Base-by-base conservation (phyloP, 2,329 filamentous ascomycete species). In the Xylariomycetidae sp. region DNA sequence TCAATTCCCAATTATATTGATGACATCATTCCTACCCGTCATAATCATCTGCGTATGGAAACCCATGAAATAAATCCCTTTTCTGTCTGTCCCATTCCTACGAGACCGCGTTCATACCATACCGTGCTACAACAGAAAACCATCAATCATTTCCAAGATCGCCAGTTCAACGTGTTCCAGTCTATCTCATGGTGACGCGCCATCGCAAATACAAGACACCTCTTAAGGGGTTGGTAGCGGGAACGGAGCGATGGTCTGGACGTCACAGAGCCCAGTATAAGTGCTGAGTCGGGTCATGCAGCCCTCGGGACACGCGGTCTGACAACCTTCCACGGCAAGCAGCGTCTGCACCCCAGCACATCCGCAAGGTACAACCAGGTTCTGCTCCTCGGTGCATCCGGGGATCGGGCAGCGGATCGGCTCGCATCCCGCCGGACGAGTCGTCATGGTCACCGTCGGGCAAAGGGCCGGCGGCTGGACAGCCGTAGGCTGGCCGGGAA, bases 321-420 rank as follows among this genome's bases (percentile, higher is more conserved):
- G 46, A 38, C 59, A 62, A 7, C 59, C 58, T 27, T 56, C 48
- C 5, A 62, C 54, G 36, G 45, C 56, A 12, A 61, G 46, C 34
- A 57, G 41, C n/a, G 59, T 62, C 42, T 48, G 47, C 25, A 55
- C 44, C n/a, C n/a, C n/a, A 3, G 16, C n/a, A 41, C 59, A 61
- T n/a, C 50, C 50, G 43, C 59, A 63, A 4, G 58, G 58, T n/a
- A 63, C 33, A 19, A 46, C 23, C 38, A 61, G 29, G 11, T 51
- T 49, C 27, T 49, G 31, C 33, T 54, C 34, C 5, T 46, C 37
- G 8, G 49, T 52, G 47, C 59, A 63, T 3, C 48, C 58, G 11
- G 59, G 59, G 25, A 61, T 49, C 2, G 58, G 58, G 48, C 58
- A 62, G 18, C 51, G 52, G 29, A 63, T 48, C 5, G 51, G 45